These are phyloP conservation scores for Triticum urartu DNA, from an alignment of 176 grass and related monocot species.

Conservation along the genomic window DNA sequence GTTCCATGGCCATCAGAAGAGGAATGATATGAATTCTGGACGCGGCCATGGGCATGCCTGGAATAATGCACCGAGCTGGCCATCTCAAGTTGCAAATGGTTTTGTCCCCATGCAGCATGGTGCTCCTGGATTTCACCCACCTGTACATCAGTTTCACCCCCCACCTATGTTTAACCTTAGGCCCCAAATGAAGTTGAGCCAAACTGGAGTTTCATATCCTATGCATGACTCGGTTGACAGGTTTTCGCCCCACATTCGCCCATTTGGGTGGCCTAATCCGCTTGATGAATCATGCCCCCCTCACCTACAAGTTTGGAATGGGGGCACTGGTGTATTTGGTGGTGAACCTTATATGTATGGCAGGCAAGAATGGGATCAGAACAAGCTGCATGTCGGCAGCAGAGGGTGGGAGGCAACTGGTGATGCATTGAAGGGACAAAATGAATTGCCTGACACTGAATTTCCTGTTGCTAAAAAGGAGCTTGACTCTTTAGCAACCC, in stretches of 20 bases:
- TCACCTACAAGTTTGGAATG: constrained; percentile 73
- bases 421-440: constrained; percentile 61
- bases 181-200: constrained; percentile 74
- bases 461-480: constrained; percentile 57
- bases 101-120: constrained; percentile 88
- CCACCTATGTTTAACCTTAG: constrained; percentile 82
- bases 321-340: constrained; percentile 57
- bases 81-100: constrained; percentile 70
- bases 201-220: constrained; percentile 78
- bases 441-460: constrained; percentile 42
- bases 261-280: constrained; percentile 83
- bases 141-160: constrained; percentile 64
- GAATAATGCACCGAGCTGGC: constrained; percentile 79
- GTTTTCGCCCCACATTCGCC: constrained; percentile 66
- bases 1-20: constrained; percentile 65
- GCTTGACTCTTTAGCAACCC: constrained; percentile 31
- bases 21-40: constrained; percentile 64
- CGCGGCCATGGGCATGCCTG: constrained; percentile 68
- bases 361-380: constrained; percentile 80
- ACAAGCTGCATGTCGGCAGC: constrained; percentile 42
- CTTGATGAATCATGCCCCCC: constrained; percentile 71
- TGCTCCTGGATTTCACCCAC: constrained; percentile 69
- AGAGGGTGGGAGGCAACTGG: constrained; percentile 61
- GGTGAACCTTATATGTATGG: constrained; percentile 59
- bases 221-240: constrained; percentile 83